These are phyloP conservation scores for Camellia lanceoleosa DNA, from an alignment of 148 eudicot genomes.

Conservation along the genomic window DNA sequence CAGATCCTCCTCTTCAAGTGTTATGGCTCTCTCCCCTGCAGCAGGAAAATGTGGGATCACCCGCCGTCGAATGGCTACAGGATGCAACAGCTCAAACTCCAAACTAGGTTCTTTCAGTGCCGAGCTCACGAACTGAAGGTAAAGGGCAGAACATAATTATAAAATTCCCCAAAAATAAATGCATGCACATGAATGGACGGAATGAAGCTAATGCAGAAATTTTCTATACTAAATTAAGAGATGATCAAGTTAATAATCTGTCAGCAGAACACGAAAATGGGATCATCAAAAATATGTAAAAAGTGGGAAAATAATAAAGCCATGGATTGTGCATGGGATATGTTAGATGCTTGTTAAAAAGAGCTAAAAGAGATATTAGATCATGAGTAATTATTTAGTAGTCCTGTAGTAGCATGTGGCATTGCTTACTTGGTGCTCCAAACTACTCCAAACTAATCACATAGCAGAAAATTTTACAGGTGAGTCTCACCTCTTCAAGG, in stretches of 20 bases:
- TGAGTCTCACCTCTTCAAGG: no score
- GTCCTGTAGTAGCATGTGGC: no score
- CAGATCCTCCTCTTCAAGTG: constrained; percentile 76
- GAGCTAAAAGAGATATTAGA: neutral
- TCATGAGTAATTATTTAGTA: no score
- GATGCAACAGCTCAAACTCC: constrained; percentile 83
- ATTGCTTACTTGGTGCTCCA: no score
- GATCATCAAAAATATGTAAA: neutral
- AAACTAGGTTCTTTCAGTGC: constrained; percentile 72
- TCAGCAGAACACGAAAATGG: neutral
- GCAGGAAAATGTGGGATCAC: constrained; percentile 76
- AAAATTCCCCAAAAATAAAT: neutral
- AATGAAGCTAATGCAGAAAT: neutral
- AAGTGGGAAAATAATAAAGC: neutral
- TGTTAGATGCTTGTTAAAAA: neutral
- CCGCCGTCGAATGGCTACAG: constrained; percentile 59
- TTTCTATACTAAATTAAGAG: neutral
- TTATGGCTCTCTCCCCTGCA: constrained; percentile 45
- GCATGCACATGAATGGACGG: neutral
- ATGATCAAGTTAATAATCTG: neutral
- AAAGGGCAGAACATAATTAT: constrained; percentile 1
- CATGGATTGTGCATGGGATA: neutral
- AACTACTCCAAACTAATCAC: no score
- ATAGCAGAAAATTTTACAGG: no score
- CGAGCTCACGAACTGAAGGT: constrained; percentile 58